Conservation (phyloP, 306 rosid genomes). For the Mimosa bimucronata region DNA sequence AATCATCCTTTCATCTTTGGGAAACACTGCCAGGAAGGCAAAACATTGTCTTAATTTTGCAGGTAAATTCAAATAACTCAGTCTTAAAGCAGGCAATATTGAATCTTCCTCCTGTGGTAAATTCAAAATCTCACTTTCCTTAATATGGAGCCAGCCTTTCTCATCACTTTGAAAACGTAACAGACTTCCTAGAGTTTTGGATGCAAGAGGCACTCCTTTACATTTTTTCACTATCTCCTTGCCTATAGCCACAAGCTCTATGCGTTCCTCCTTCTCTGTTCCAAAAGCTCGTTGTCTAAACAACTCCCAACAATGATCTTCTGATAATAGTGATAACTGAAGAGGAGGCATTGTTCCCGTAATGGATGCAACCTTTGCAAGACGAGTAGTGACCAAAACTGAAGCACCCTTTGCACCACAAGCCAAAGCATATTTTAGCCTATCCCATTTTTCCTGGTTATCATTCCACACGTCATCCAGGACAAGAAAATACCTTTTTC, state of each 20-base stretch:
- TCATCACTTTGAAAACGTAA: neutral
- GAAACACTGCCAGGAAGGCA: conserved; percentile 3
- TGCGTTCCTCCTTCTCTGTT: too few relatives aligned
- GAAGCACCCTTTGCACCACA: conserved; percentile 30
- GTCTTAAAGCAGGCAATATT: conserved; percentile 11
- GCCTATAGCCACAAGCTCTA: too few relatives aligned
- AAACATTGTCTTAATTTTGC: conserved; percentile 15
- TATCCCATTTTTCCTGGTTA: conserved; percentile 32
- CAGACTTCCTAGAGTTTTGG: neutral
- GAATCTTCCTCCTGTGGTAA: neutral
- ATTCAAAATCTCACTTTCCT: neutral
- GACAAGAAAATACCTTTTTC: conserved; percentile 30
- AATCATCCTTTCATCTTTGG: neutral
- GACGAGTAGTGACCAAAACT: conserved; percentile 34
- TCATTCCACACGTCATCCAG: conserved; percentile 46
- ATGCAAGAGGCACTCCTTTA: neutral
- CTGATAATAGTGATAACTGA: too few relatives aligned
- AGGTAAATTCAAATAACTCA: conserved; percentile 15
- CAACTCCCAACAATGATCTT: too few relatives aligned
- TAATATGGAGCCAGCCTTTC: neutral
- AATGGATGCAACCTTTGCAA: neutral
- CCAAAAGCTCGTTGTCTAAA: too few relatives aligned
- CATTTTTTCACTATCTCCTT: neutral
- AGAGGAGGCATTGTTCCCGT: too few relatives aligned
- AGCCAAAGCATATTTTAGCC: conserved; percentile 15